Evolutionary conservation across 306 rosid species (phyloP), one percentile per base, ranked within the genome.

Genomic region (Cucurbita maxima): DNA sequence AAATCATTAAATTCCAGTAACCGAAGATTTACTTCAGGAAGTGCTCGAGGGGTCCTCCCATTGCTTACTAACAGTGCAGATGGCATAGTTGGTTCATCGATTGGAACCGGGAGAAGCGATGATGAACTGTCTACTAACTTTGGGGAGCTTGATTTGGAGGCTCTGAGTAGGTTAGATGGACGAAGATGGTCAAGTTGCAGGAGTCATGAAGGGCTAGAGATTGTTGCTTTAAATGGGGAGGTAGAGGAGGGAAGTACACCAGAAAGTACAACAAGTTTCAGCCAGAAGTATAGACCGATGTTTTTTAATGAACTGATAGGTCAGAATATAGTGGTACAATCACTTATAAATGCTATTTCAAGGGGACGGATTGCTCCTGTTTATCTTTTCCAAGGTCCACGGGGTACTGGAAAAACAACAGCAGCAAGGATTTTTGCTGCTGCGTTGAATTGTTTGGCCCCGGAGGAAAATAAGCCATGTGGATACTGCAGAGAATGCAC

Each of bases 91-190:
- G 94, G 89, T 9, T 94, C 98, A 8, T 94, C 97, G 15, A 20
- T 90, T 7, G 98, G 94, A 79, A 87, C 92, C 44, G 97, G 96
- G 44, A 79, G 89, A 84, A 90, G 97, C 59, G 97, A 91, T 77
- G 98, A 92, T 75, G 98, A 90, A 63, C 89, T 94, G 51, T 94
- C 99, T 66, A 86, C 89, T 16, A 91, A 91, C 77, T 85, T 86
- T 72, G 96, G 97, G 77, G 99, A 94, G 84, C 95, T 94, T 83
- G 96, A 94, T 88, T 92, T 94, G 70, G 99, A 94, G 87, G 99
- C 95, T 58, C 82, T 94, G 80, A 94, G 99, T 81, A 76, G 96
- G 63, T 83, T 94, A 88, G 99, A 94, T 81, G 99, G 97, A 70
- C 85, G 96, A 76, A 83, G 97, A 85, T 94, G 99, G 97, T 94